Evolutionary conservation across 139 green algal genomes (phyloP).

Genomic region (Diplosphaera chodatii): DNA sequence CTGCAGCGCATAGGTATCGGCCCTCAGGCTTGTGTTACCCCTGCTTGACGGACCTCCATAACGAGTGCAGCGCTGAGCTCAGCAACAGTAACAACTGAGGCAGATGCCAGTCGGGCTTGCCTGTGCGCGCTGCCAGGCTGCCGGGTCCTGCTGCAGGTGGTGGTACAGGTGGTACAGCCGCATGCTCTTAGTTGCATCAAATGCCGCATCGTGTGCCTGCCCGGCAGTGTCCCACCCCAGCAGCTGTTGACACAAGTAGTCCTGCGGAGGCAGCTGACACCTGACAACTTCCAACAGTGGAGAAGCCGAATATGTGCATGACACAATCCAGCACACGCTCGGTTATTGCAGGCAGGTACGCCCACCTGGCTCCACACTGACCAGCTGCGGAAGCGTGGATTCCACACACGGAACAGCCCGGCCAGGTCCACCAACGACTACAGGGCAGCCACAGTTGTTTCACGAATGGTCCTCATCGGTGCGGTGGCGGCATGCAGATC

Average conservation of each 20-base stretch:
- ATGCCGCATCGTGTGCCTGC: constrained; percentile 53
- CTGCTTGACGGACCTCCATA: no score
- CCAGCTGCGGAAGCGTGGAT: constrained; percentile 62
- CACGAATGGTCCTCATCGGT: no score
- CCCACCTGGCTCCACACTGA: constrained; percentile 34
- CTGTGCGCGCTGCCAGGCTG: constrained; percentile 40
- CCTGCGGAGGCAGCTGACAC: constrained; percentile 25
- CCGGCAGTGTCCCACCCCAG: constrained; percentile 47
- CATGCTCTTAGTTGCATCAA: constrained; percentile 82
- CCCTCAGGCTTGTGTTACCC: no score
- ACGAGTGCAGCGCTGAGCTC: no score
- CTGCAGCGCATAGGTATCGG: constrained; percentile 28
- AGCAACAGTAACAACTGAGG: no score
- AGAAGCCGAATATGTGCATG: no score
- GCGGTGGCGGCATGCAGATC: no score
- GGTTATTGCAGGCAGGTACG: no score
- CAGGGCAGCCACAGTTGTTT: neutral
- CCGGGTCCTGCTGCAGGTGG: constrained; percentile 33
- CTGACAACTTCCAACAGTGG: no score
- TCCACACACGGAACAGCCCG: constrained; percentile 80
- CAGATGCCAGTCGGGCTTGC: no score
- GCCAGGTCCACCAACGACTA: constrained; percentile 65
- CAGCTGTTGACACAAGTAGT: constrained; percentile 73
- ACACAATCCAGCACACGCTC: no score
- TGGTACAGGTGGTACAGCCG: constrained; percentile 76